These are phyloP conservation scores for Alternaria sp. DNA, from an alignment of 2,329 filamentous ascomycete genomes.

Conservation along the genomic window DNA sequence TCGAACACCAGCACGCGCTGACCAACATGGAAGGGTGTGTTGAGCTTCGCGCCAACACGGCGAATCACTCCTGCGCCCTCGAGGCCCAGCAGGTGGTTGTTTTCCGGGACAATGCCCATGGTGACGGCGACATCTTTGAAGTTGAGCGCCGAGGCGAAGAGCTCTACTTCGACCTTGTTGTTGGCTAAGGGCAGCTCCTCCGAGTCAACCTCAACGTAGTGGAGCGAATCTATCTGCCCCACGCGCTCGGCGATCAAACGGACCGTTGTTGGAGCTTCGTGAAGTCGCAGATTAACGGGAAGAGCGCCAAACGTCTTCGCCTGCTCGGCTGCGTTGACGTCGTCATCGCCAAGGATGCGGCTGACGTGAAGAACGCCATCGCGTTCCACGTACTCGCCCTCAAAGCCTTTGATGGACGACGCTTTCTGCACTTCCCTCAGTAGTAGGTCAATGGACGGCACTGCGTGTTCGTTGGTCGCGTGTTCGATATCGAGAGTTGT, in stretches of 20 bases:
- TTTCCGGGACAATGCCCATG: slow-evolving; percentile 35
- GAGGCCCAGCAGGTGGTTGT: slow-evolving; percentile 14
- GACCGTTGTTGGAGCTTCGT: slow-evolving; percentile 1
- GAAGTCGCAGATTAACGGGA: background rate
- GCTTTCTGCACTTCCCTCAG: too few relatives aligned
- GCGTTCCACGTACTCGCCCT: slow-evolving; percentile 10
- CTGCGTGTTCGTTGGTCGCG: too few relatives aligned
- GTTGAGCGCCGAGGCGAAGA: slow-evolving; percentile 1
- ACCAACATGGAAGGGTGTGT: too few relatives aligned
- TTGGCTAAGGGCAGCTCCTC: slow-evolving; percentile 3
- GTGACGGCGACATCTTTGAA: slow-evolving; percentile 18
- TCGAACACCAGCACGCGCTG: too few relatives aligned
- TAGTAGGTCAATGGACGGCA: too few relatives aligned
- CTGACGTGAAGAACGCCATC: slow-evolving; percentile 7
- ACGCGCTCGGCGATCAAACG: slow-evolving; percentile 11
- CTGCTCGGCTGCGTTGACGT: slow-evolving; percentile 5
- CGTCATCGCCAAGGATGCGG: slow-evolving; percentile 4
- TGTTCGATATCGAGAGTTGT: too few relatives aligned
- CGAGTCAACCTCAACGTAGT: slow-evolving; percentile 6
- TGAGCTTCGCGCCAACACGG: too few relatives aligned
- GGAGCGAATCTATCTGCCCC: slow-evolving; percentile 16
- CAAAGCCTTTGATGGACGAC: too few relatives aligned
- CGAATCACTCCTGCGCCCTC: slow-evolving; percentile 2
- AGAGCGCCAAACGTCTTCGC: background rate
- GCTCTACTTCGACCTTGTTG: slow-evolving; percentile 28